A percentile compares a stretch with the other conserved stretches of the same genome.
phyloP scores from a whole-genome alignment of 2,329 filamentous ascomycete genomes.

The Chrysoporthe deuterocubensis region DNA sequence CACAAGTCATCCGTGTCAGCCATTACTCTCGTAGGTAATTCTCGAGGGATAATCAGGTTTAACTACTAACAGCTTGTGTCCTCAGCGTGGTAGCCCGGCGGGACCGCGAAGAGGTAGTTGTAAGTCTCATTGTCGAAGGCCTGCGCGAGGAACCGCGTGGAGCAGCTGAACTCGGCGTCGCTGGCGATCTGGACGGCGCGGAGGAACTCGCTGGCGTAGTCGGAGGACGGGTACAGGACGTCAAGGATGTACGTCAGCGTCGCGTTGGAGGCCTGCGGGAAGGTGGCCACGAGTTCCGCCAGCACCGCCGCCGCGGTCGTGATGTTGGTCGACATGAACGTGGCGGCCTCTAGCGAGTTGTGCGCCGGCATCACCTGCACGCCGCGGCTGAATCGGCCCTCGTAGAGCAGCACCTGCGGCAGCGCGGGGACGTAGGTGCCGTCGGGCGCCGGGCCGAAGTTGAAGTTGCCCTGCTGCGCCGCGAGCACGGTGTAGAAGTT shows the following conservation, averaged over 20 bases:
- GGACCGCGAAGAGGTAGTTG: constrained; percentile 56
- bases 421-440: constrained; percentile 36
- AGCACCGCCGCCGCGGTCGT: constrained; percentile 45
- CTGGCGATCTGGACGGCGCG: constrained; percentile 46
- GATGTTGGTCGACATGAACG: constrained; percentile 48
- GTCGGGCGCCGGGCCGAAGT: constrained; percentile 39
- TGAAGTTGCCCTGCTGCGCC: constrained; percentile 35
- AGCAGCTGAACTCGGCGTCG: constrained; percentile 54
- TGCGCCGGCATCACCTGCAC: constrained; percentile 48
- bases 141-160: constrained; percentile 52
- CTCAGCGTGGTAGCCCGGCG: constrained; percentile 55
- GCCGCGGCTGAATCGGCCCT: constrained; percentile 41
- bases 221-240: constrained; percentile 42
- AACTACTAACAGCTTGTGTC: constrained; percentile 46
- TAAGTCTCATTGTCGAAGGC: constrained; percentile 52
- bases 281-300: constrained; percentile 39
- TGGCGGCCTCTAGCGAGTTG: constrained; percentile 52
- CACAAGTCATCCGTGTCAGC: no score
- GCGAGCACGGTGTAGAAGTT: constrained; percentile 34
- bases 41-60: not conserved
- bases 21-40: no score
- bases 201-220: constrained; percentile 49
- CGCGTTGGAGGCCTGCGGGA: constrained; percentile 30
- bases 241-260: constrained; percentile 47
- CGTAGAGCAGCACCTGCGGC: constrained; percentile 35